These are phyloP conservation scores for Lepiota venenata DNA, from an alignment of 768 basidiomycete species.

Conservation along the genomic window DNA sequence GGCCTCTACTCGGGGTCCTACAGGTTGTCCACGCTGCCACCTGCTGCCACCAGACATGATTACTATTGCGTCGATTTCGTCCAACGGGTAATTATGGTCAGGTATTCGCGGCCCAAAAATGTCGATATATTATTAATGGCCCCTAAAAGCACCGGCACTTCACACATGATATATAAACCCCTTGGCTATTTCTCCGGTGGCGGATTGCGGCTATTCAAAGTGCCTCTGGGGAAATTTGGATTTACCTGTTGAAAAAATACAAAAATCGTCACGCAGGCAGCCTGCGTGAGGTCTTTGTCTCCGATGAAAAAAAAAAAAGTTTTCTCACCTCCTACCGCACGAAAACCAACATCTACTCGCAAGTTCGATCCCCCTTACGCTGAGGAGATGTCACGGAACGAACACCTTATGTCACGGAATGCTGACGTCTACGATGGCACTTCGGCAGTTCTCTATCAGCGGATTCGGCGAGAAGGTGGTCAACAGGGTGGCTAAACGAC, in stretches of 20 bases:
- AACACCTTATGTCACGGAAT: background rate
- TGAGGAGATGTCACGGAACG: background rate
- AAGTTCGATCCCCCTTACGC: background rate
- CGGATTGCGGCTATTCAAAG: background rate
- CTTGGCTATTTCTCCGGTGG: background rate
- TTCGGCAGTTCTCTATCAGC: background rate
- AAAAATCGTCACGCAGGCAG: too few relatives aligned
- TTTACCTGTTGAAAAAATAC: too few relatives aligned
- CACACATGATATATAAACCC: too few relatives aligned
- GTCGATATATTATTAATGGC: background rate
- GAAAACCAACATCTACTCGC: background rate
- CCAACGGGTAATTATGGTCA: background rate
- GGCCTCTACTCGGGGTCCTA: background rate
- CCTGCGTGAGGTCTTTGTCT: too few relatives aligned
- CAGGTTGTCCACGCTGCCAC: background rate
- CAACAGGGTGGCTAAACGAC: too few relatives aligned
- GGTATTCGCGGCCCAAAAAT: background rate
- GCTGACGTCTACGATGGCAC: background rate
- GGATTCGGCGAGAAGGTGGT: too few relatives aligned
- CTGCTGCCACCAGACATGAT: background rate
- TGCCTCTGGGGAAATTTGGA: too few relatives aligned
- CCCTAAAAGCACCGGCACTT: constrained; percentile 1
- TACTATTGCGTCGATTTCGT: constrained; percentile 1
- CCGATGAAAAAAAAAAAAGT: too few relatives aligned
- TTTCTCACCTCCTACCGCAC: too few relatives aligned